Evolutionary conservation across 768 basidiomycete genomes (phyloP).

Genomic region (Trametopsis cervina): DNA sequence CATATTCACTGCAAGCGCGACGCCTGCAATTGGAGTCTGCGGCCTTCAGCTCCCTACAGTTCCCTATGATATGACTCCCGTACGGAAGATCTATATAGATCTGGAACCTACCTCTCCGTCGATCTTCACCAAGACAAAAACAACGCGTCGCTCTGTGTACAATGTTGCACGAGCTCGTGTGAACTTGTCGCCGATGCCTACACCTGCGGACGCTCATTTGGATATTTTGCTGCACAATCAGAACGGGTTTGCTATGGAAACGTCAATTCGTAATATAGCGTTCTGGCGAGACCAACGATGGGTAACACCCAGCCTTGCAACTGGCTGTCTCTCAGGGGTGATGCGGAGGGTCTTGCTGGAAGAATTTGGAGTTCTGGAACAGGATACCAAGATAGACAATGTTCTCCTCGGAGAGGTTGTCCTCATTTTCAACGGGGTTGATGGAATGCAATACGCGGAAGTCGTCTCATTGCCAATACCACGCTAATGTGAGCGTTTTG

Average conservation of each 20-base stretch:
- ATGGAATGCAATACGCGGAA: conserved; percentile 28
- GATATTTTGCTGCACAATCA: conserved; percentile 66
- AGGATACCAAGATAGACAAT: conserved; percentile 33
- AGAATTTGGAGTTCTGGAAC: conserved; percentile 45
- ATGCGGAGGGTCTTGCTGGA: conserved; percentile 64
- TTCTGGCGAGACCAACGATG: conserved; percentile 50
- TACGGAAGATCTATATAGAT: conserved; percentile 50
- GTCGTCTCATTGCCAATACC: background rate
- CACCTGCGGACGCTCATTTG: conserved; percentile 12
- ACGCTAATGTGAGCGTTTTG: too few species aligned
- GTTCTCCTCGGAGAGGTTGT: conserved; percentile 55
- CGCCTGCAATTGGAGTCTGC: conserved; percentile 5
- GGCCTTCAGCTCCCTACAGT: conserved; percentile 27
- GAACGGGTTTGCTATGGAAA: conserved; percentile 46
- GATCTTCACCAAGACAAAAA: conserved; percentile 62
- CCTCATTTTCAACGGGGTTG: conserved; percentile 66
- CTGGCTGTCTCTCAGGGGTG: conserved; percentile 71
- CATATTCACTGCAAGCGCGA: conserved; percentile 14
- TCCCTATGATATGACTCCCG: conserved; percentile 23
- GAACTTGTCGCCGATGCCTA: conserved; percentile 31
- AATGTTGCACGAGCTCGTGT: conserved; percentile 55
- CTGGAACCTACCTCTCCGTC: conserved; percentile 44
- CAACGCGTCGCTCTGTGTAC: conserved; percentile 55
- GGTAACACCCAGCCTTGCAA: conserved; percentile 55
- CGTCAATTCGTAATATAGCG: conserved; percentile 67